These are phyloP conservation scores for Davidsoniella neocaledoniae DNA, from an alignment of 2,329 filamentous ascomycete species.

Conservation along the genomic window DNA sequence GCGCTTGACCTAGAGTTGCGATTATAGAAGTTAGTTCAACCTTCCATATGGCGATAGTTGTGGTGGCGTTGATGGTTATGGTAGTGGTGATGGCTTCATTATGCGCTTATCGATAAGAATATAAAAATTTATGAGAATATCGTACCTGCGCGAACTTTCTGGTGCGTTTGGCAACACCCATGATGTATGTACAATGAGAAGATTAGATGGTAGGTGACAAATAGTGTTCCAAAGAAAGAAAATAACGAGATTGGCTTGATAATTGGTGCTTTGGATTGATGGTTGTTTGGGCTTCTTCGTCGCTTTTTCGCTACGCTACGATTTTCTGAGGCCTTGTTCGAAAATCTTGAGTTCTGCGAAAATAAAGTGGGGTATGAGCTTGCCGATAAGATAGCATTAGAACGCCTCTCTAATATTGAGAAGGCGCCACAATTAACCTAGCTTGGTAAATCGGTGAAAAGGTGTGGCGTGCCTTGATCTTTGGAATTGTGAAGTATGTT, in stretches of 20 bases:
- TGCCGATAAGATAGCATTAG: slow-evolving; percentile 8
- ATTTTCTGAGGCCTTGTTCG: slow-evolving; percentile 1
- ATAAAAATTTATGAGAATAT: not conserved
- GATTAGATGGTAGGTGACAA: too few species aligned
- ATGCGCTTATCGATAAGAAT: too few species aligned
- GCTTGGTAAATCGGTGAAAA: too few species aligned
- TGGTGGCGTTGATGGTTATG: too few species aligned
- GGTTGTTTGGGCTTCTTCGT: not conserved
- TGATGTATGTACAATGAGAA: slow-evolving; percentile 21
- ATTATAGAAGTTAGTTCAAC: not conserved
- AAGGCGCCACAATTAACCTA: not conserved
- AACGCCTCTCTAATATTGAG: too few species aligned
- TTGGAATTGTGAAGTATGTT: too few species aligned
- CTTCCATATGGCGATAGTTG: too few species aligned
- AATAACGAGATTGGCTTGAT: not conserved
- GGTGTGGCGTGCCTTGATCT: too few species aligned
- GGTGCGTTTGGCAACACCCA: slow-evolving; percentile 82
- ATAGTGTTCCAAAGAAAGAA: not conserved
- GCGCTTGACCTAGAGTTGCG: slow-evolving; percentile 47
- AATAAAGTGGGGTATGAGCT: slow-evolving; percentile 11
- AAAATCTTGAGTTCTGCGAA: slow-evolving; percentile 10
- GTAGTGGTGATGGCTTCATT: too few species aligned
- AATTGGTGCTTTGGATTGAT: not conserved
- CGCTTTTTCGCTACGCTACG: not conserved
- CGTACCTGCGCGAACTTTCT: slow-evolving; percentile 68